Conservation (phyloP, 108 stramenopile species). For the Fragilaria radians region DNA sequence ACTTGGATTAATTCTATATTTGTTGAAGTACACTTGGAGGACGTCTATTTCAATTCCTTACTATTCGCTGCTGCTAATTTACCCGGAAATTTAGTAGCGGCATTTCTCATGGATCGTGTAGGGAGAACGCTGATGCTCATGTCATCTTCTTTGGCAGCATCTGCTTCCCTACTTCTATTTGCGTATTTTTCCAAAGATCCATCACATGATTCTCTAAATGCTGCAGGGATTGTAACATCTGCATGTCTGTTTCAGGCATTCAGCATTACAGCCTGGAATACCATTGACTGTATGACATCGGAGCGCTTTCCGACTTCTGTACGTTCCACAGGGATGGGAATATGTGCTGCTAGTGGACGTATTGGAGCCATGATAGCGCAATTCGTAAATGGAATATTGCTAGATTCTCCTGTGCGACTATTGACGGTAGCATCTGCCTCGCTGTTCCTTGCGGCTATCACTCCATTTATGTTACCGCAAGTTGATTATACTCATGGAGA, state of each 20-base stretch:
- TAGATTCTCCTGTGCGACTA: slow-evolving; percentile 27
- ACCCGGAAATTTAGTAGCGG: slow-evolving; percentile 61
- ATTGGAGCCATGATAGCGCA: slow-evolving; percentile 72
- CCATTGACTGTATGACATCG: slow-evolving; percentile 57
- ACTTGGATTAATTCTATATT: slow-evolving; percentile 84
- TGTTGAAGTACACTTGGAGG: slow-evolving; percentile 55
- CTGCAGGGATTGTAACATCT: slow-evolving; percentile 39
- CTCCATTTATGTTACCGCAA: slow-evolving; percentile 25
- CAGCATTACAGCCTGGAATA: slow-evolving; percentile 64
- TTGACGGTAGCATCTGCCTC: slow-evolving; percentile 50
- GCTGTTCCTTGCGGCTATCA: slow-evolving; percentile 45
- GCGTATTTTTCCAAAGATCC: slow-evolving; percentile 23
- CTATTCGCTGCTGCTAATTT: slow-evolving; percentile 65
- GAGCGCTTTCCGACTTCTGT: slow-evolving; percentile 74
- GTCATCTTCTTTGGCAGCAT: slow-evolving; percentile 32
- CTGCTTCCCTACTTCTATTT: slow-evolving; percentile 47
- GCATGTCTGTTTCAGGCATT: slow-evolving; percentile 75
- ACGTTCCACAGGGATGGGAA: slow-evolving; percentile 65
- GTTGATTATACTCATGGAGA: not conserved
- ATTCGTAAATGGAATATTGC: slow-evolving; percentile 55
- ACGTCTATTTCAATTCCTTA: slow-evolving; percentile 70
- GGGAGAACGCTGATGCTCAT: slow-evolving; percentile 48
- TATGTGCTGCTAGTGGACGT: slow-evolving; percentile 68
- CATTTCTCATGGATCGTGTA: slow-evolving; percentile 41
- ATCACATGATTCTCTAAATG: slow-evolving; percentile 7